These are phyloP conservation scores for Uncinocarpus reesii DNA, from an alignment of 2,329 filamentous ascomycete species.

Conservation along the genomic window DNA sequence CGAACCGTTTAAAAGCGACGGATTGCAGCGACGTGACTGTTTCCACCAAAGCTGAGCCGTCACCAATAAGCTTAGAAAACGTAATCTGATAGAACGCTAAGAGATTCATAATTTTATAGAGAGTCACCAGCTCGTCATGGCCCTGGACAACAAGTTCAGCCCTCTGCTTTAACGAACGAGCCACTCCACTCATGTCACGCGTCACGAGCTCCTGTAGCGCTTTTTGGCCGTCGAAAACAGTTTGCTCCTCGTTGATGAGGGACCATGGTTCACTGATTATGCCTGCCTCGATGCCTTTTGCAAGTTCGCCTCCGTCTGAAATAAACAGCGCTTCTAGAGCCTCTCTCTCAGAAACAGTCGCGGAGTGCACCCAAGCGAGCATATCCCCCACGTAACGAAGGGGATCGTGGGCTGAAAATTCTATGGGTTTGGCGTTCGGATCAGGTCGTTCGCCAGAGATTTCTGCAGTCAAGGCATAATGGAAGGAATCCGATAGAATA, in stretches of 20 bases:
- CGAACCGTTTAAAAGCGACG: conserved; percentile 73
- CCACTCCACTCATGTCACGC: conserved; percentile 69
- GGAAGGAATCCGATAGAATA: conserved; percentile 79
- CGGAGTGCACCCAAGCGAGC: conserved; percentile 93
- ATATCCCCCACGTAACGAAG: conserved; percentile 91
- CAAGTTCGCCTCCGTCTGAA: conserved; percentile 78
- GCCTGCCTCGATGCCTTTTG: conserved; percentile 67
- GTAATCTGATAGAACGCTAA: conserved; percentile 81
- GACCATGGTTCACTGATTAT: conserved; percentile 78
- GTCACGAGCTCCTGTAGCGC: conserved; percentile 80
- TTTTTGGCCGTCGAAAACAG: conserved; percentile 65
- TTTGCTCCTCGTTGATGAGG: conserved; percentile 48
- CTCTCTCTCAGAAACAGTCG: conserved; percentile 85
- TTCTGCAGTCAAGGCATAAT: conserved; percentile 70
- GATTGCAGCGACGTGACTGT: conserved; percentile 59
- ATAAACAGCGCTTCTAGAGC: conserved; percentile 86
- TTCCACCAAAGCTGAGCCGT: conserved; percentile 58
- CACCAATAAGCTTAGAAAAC: conserved; percentile 67
- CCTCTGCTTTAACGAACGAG: conserved; percentile 73
- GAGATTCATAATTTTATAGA: conserved; percentile 83
- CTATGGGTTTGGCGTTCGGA: conserved; percentile 70
- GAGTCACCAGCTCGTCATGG: conserved; percentile 77
- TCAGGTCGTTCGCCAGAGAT: conserved; percentile 50
- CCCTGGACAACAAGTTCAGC: conserved; percentile 86
- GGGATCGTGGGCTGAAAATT: conserved; percentile 83